Base-by-base conservation (phyloP, 345 rosid genomes). In the Citrus mangshanensis region DNA sequence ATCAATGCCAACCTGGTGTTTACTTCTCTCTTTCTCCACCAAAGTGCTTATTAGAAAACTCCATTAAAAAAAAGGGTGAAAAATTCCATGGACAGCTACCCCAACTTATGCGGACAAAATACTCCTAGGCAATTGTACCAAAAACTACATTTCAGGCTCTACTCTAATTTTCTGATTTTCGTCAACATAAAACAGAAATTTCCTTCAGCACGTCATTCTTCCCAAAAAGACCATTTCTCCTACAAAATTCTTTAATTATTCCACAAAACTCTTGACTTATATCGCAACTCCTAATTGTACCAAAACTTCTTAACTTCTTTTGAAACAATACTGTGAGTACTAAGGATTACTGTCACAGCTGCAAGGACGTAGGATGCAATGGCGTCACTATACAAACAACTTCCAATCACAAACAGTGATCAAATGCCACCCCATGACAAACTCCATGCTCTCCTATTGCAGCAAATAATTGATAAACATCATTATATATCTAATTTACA, bases 401-500 rank as follows among this genome's bases (percentile, higher is more conserved):
- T 13, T 71, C 85, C 72, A 80, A 35, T 19, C 34, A 25, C 38
- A 19, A 42, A 73, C 54, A 78, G 81, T 72, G 22, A 74, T 82
- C 74, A 18, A 65, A 76, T 72, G 74, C 73, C 54, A 56, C 68
- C 54, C 68, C 70, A 66, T 38, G 32, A 68, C 69, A 38, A 78
- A 40, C 79, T 54, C 37, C 28, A 56, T 37, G 77, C 77, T 77
- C 59, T 56, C 72, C 54, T 32, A 75, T 63, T 65, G 83, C 77
- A 75, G 76, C 76, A 82, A 75, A 80, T 69, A 70, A 46, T 64
- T 66, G 49, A 75, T 79, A 70, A 68, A 58, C 86, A 78, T 83
- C 73, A 61, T 74, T 18, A 71, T 42, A 64, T 40, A 49, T 80
- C 78, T 85, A 86, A 74, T 86, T 88, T 84, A 89, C 82, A 81